Base-by-base conservation (phyloP, 371 early-diverging fungal species). In the Phascolomyces articulosus region DNA sequence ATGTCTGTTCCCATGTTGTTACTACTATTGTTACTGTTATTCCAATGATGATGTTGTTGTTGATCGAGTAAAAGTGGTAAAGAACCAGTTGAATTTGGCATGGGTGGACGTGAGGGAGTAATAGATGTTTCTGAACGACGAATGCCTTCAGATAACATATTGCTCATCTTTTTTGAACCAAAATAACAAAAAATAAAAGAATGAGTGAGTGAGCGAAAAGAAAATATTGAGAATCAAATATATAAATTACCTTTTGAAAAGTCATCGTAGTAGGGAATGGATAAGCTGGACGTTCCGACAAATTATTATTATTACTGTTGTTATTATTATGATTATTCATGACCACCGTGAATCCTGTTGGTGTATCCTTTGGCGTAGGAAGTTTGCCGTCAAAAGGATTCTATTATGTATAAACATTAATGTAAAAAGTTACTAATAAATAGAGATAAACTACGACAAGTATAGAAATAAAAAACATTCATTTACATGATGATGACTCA, bases 401-500 rank as follows among this genome's bases (percentile, higher is more conserved):
- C 23, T 51, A n/a, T 10, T n/a, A n/a, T n/a, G n/a, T n/a, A n/a
- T n/a, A n/a, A n/a, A n/a, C n/a, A n/a, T n/a, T n/a, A n/a, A 18
- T 15, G n/a, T 18, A 67, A 66, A 47, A 58, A 59, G 55, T 44
- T 44, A 44, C 4, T 0, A 13, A 9, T 44, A 15, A 44, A 13
- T 13, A 44, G 8, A 8, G 16, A 1, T 1, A 44, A 44, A 2
- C 44, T 0, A 44, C 16, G 1, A 44, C 4, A n/a, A 44, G n/a
- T 13, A 44, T n/a, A 6, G 44, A 1, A 7, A 44, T 1, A 44
- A n/a, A 18, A 18, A n/a, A 51, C 11, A 51, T 20, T 13, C n/a
- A 9, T 0, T 51, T 51, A 51, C 51, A 7, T 51, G 65, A 54
- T 63, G 65, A 41, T 70, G 67, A 18, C 56, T 59, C n/a, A 77